Evolutionary conservation across 495 filamentous ascomycete species (phyloP), one percentile per base, ranked within the genome.

Genomic region (Penicillium desertorum): DNA sequence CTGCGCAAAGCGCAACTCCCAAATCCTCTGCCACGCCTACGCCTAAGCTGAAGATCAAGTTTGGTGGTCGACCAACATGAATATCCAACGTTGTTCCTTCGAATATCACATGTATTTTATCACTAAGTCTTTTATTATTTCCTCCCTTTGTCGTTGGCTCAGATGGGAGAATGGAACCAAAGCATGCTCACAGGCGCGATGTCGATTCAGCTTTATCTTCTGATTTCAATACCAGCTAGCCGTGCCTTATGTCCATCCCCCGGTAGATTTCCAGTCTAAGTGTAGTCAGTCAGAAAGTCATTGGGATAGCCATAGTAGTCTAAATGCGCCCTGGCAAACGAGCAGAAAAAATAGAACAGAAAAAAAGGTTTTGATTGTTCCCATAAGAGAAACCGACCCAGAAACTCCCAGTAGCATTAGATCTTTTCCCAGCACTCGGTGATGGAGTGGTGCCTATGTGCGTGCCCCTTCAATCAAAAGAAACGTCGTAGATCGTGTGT

Each of bases 1-100:
- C 69, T 30, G 45, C 64, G 8, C 58, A 65, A 8, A 65, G 56
- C 25, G 17, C 64, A 10, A 53, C 50, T 6, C 36, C 63, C 34
- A 64, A 36, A 45, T 60, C 67, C 25, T 62, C 68, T 17, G 55
- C 57, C 36, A 53, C 67, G 32, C 61, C 68, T 37, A 68, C 69
- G 3, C 67, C 67, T 17, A 79, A 77, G 55, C 60, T 79, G 7
- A 79, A 79, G 60, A 59, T 79, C 48, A 79, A 79, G 51, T 66
- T 79, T 47, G 72, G 70, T 52, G 64, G 67, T 19, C 71, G 71
- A 58, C 63, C 67, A 36, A 72, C 71, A 65, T 75, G 63, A 67
- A 19, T 45, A 41, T 20, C 8, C 44, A 12, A 53, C 25, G 41
- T 63, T 54, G 41, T 45, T 45, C 1, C 23, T 52, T 50, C 23